Evolutionary conservation across 495 filamentous ascomycete genomes (phyloP).

Genomic region (Cudoniella acicularis): DNA sequence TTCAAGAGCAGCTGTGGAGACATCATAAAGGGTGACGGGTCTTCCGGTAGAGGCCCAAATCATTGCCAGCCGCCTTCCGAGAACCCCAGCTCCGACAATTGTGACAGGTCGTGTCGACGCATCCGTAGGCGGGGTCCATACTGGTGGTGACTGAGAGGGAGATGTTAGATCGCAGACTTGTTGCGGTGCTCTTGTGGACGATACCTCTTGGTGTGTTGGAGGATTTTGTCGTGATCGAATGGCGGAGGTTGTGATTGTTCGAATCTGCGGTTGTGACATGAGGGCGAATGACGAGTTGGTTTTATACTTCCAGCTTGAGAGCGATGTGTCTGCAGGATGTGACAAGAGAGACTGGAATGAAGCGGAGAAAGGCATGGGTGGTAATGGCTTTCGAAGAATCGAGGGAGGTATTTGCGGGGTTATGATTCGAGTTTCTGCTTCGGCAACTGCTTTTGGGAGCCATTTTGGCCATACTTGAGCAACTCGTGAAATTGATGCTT

Average conservation of each 20-base stretch:
- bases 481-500: not conserved
- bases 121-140: constrained; percentile 15
- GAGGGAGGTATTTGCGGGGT: not conserved
- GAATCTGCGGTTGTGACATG: not conserved
- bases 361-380: constrained; percentile 3
- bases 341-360: not conserved
- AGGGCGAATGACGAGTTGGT: not conserved
- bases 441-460: constrained; percentile 11
- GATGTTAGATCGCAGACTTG: constrained; percentile 13
- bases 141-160: constrained; percentile 7
- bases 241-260: not conserved
- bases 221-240: constrained; percentile 2
- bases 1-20: constrained; percentile 25
- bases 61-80: constrained; percentile 33
- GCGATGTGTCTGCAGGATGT: not conserved
- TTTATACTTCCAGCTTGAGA: not conserved
- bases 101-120: constrained; percentile 33
- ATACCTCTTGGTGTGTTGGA: constrained; percentile 12
- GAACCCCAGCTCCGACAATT: constrained; percentile 35
- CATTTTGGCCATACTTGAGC: constrained; percentile 15
- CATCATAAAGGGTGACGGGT: constrained; percentile 36
- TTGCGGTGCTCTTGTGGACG: constrained; percentile 5
- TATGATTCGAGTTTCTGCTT: not conserved
- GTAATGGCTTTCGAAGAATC: not conserved
- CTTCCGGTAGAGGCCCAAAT: constrained; percentile 35